Evolutionary conservation across 768 basidiomycete species (phyloP).

Genomic region (Lactarius hengduanensis): DNA sequence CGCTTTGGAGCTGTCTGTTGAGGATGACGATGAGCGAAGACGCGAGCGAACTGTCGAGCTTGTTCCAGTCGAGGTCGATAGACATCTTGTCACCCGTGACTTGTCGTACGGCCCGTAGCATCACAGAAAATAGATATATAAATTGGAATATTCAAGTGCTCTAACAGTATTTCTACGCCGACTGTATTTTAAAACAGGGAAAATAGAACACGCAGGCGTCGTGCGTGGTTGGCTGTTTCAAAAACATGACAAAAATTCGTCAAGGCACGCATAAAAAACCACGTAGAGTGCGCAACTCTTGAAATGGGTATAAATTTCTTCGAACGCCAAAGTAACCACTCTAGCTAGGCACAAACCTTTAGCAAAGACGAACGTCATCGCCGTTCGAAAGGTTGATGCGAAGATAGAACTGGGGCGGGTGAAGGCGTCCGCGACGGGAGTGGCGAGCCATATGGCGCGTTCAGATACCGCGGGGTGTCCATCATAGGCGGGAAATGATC

Average conservation of each 20-base stretch:
- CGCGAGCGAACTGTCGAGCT: slow-evolving; percentile 73
- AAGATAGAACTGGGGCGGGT: slow-evolving; percentile 35
- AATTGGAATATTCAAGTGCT: slow-evolving; percentile 21
- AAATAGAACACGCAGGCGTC: slow-evolving; percentile 8
- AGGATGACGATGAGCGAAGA: slow-evolving; percentile 67
- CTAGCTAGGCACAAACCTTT: slow-evolving; percentile 5
- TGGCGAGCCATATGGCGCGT: slow-evolving; percentile 50
- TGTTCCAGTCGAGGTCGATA: slow-evolving; percentile 91
- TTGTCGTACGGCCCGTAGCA: not conserved
- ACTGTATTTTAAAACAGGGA: slow-evolving; percentile 16
- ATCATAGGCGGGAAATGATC: slow-evolving; percentile 42
- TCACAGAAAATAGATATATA: not conserved
- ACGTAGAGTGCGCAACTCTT: slow-evolving; percentile 14
- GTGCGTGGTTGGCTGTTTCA: slow-evolving; percentile 8
- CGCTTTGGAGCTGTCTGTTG: slow-evolving; percentile 70
- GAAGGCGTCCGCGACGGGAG: slow-evolving; percentile 50
- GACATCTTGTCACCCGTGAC: slow-evolving; percentile 56
- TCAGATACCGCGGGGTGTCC: slow-evolving; percentile 47
- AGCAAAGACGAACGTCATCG: slow-evolving; percentile 10
- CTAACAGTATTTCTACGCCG: slow-evolving; percentile 26
- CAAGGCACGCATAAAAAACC: slow-evolving; percentile 7
- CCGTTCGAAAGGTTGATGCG: slow-evolving; percentile 24
- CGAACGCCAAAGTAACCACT: slow-evolving; percentile 4
- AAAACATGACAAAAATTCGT: slow-evolving; percentile 6
- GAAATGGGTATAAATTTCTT: slow-evolving; percentile 27